Conservation (phyloP, 805 yeast genomes). For the Barnettozyma pratensis region DNA sequence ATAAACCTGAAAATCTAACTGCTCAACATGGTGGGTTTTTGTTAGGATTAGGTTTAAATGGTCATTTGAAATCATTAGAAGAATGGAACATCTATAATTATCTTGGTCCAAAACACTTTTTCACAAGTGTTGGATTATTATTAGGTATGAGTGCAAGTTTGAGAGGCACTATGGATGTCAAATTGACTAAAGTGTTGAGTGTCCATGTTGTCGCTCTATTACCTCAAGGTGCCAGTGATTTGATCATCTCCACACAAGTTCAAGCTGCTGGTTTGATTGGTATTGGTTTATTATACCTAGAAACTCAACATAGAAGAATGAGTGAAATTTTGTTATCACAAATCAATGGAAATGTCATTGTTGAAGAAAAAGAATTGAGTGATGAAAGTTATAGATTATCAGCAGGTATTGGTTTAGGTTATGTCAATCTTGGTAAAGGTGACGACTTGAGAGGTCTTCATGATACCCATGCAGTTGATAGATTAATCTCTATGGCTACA, state of each 20-base stretch:
- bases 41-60: slow-evolving; percentile 88
- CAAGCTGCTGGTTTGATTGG: slow-evolving; percentile 93
- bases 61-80: slow-evolving; percentile 75
- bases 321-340: slow-evolving; percentile 74
- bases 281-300: slow-evolving; percentile 76
- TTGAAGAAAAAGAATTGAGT: slow-evolving; percentile 49
- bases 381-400: slow-evolving; percentile 81
- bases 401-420: slow-evolving; percentile 86
- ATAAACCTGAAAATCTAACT: slow-evolving; percentile 63
- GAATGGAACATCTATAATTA: slow-evolving; percentile 97
- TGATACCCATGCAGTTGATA: slow-evolving; percentile 61
- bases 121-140: slow-evolving; percentile 80
- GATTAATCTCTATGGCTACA: slow-evolving; percentile 50
- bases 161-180: slow-evolving; percentile 76
- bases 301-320: slow-evolving; percentile 80
- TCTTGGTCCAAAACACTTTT: slow-evolving; percentile 80
- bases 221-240: slow-evolving; percentile 86
- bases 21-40: slow-evolving; percentile 93
- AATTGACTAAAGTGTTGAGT: slow-evolving; percentile 82
- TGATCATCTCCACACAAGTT: slow-evolving; percentile 75
- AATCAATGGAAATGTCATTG: slow-evolving; percentile 46
- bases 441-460: slow-evolving; percentile 50
- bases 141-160: slow-evolving; percentile 92
- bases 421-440: slow-evolving; percentile 76
- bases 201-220: slow-evolving; percentile 90